phyloP scores from a whole-genome alignment of 306 rosid genomes.

The Mimosa pudica region DNA sequence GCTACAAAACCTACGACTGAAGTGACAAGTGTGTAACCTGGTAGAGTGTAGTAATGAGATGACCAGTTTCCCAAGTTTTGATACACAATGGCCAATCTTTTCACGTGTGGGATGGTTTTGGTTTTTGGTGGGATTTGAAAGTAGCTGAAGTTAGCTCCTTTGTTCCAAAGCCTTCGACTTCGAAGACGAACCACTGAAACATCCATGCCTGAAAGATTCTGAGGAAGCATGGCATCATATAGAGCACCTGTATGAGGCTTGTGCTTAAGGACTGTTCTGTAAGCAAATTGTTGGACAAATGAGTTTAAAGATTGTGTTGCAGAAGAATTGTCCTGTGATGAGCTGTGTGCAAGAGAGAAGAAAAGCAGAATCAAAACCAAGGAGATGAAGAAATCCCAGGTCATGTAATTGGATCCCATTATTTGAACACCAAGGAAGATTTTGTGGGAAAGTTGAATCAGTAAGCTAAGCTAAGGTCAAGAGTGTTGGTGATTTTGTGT shows the following conservation, averaged over 20 bases:
- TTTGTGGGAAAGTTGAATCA: not conserved
- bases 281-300: slow-evolving; percentile 61
- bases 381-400: slow-evolving; percentile 42
- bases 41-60: slow-evolving; percentile 53
- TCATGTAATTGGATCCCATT: slow-evolving; percentile 40
- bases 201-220: slow-evolving; percentile 69
- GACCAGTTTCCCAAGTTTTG: slow-evolving; percentile 81
- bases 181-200: slow-evolving; percentile 67
- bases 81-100: slow-evolving; percentile 69
- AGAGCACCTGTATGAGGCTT: slow-evolving; percentile 68
- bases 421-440: slow-evolving; percentile 4
- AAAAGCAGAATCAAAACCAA: slow-evolving; percentile 37
- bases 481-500: not conserved
- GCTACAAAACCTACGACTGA: slow-evolving; percentile 75
- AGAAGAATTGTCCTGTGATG: slow-evolving; percentile 34
- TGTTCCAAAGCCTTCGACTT: slow-evolving; percentile 71
- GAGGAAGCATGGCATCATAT: slow-evolving; percentile 60
- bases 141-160: slow-evolving; percentile 70
- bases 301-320: slow-evolving; percentile 55
- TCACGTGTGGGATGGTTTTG: slow-evolving; percentile 68
- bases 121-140: slow-evolving; percentile 76
- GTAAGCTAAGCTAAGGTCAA: not conserved
- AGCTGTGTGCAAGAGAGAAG: slow-evolving; percentile 49
- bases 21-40: slow-evolving; percentile 67
- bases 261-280: slow-evolving; percentile 48